These are phyloP conservation scores for Sordariomycetes sp. DNA, from an alignment of 2,329 filamentous ascomycete genomes.

Conservation along the genomic window DNA sequence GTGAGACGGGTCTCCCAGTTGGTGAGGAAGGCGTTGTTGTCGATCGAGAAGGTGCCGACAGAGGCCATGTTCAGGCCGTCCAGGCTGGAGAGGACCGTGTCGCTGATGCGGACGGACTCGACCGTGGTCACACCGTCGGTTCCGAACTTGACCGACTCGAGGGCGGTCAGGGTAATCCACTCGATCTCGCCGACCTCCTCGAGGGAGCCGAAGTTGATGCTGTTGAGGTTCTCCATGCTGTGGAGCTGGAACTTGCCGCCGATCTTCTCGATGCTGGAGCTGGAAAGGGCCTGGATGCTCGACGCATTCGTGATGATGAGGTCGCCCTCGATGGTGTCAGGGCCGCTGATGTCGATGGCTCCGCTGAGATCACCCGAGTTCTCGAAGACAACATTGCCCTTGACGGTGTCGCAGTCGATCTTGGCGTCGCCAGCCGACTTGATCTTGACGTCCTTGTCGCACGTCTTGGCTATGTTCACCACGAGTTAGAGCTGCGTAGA, in stretches of 20 bases:
- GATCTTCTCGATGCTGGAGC: slow-evolving; percentile 49
- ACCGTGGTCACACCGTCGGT: slow-evolving; percentile 50
- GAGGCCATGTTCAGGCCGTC: slow-evolving; percentile 67
- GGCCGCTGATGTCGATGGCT: slow-evolving; percentile 47
- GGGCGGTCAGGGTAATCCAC: slow-evolving; percentile 58
- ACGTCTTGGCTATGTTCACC: neutral
- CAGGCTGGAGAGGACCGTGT: slow-evolving; percentile 71
- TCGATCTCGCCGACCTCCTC: slow-evolving; percentile 51
- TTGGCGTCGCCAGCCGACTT: slow-evolving; percentile 48
- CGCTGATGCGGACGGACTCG: slow-evolving; percentile 58
- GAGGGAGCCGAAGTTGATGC: slow-evolving; percentile 54
- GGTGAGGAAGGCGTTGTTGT: slow-evolving; percentile 78
- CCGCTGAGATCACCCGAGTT: slow-evolving; percentile 23
- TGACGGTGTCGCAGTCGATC: slow-evolving; percentile 49
- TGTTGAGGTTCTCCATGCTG: slow-evolving; percentile 54
- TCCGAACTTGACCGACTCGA: slow-evolving; percentile 34
- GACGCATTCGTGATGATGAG: slow-evolving; percentile 44
- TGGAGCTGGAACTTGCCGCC: slow-evolving; percentile 56
- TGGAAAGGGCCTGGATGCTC: slow-evolving; percentile 47
- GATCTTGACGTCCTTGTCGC: slow-evolving; percentile 19
- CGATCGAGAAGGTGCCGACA: slow-evolving; percentile 65
- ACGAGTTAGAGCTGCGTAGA: neutral
- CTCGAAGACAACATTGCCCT: slow-evolving; percentile 37
- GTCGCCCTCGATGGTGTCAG: slow-evolving; percentile 40
- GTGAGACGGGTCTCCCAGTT: slow-evolving; percentile 64